Base-by-base conservation (phyloP, 2,329 filamentous ascomycete species). In the Aspergillus latus region DNA sequence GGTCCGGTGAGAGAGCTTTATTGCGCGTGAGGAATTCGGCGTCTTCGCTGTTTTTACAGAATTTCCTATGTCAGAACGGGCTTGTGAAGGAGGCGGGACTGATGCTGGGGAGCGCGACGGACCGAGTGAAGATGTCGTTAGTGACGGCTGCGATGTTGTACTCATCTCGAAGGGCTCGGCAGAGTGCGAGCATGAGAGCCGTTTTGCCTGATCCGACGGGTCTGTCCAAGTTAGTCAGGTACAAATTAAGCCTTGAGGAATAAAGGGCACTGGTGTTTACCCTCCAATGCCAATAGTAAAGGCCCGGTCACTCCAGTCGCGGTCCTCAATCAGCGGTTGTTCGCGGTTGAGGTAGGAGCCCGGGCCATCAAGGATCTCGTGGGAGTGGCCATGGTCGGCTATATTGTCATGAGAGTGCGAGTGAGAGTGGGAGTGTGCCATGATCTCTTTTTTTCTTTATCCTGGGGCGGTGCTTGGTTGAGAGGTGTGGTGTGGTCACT, bases 201-300 rank as follows among this genome's bases (percentile, higher is more conserved):
- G 94, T 97, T 76, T 99, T 99, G 70, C 94, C 94, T 26, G 92
- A 97, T 62, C 94, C 94, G 52, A 99, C 94, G 59, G 94, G 94
- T 43, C 92, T 96, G 32, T 16, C 48, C 11, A 7, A 34, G 40
- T 39, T 40, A 6, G 30, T 56, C 34, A 44, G 34, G 28, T 43
- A 7, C 11, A 26, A 5, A 1, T 28, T 21, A n/a, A n/a, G 3
- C 7, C 13, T 11, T 7, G 11, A 54, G 10, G 16, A 8, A 28
- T 10, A 49, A 30, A n/a, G n/a, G 21, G 2, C 21, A 21, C 2
- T 21, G 37, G 34, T 6, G 56, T 84, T 65, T 81, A 96, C 92
- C 94, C 94, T 77, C 94, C 94, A 76, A 97, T 97, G n/a, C 94
- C 94, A 68, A 99, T 83, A 4, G 94, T 97, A 69, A 97, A 99